Evolutionary conservation across 108 stramenopile species (phyloP), one percentile per base, ranked within the genome.

Genomic region (Discostella stelligeroides): DNA sequence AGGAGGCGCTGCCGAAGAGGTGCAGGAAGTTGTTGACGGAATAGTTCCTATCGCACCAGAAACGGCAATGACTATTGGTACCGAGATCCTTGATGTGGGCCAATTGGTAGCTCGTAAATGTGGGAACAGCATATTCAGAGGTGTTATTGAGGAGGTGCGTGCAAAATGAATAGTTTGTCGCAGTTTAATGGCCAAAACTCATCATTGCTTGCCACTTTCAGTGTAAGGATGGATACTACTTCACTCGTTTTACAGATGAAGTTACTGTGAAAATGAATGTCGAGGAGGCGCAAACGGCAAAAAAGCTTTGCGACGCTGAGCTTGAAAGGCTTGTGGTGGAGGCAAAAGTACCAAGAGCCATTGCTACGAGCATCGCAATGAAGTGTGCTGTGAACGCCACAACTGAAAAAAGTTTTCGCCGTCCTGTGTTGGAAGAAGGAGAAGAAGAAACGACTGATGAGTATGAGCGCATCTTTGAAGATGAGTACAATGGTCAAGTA

Each of bases 391-490:
- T n/a, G n/a, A 40, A 23, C n/a, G 23, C 50, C 7, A 18, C 9
- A 20, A 27, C 20, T 25, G 37, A 66, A 55, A 17, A n/a, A 7
- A 40, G 13, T 41, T 28, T 53, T 37, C 76, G 68, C 47, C 20
- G 34, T n/a, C 76, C 68, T 30, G 37, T 69, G 17, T 45, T 76
- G 15, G 43, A 37, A 15, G 62, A 63, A n/a, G 76, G 39, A 23
- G 76, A 76, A 57, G 68, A 61, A 21, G 55, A 70, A 17, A 59
- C 48, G 24, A 54, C 75, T 7, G 67, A 68, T 38, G 46, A 68
- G 21, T 69, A 64, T 59, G 76, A 76, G 47, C 43, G 47, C 21
- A 63, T 76, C 18, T 76, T 69, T 28, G 76, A 76, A 43, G 76
- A 76, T 14, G 46, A 55, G 15, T 76, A 24, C 24, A 53, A 76